Conservation (phyloP, 768 basidiomycete genomes). For the Leccinum truebloodii region DNA sequence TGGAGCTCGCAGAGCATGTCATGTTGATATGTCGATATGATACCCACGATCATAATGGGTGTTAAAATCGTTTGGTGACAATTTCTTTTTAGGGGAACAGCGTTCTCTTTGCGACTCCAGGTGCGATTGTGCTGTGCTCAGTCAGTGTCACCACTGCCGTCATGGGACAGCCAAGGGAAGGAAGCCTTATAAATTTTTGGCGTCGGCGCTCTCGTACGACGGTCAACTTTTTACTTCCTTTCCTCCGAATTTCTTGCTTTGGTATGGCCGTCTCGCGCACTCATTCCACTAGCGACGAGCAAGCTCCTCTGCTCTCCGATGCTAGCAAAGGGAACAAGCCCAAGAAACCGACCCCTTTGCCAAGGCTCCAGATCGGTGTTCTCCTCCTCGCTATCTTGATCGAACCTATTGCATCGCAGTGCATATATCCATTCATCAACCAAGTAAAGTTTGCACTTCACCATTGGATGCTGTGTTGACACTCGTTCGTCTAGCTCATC, state of each 20-base stretch:
- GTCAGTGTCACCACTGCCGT: too few species aligned
- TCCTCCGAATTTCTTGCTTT: conserved; percentile 1
- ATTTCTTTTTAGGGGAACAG: too few species aligned
- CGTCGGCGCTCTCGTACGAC: neutral
- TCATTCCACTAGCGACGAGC: conserved; percentile 19
- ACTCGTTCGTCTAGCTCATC: conserved; percentile 36
- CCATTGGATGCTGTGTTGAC: neutral
- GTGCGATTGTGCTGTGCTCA: too few species aligned
- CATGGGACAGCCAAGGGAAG: too few species aligned
- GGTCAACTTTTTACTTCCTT: neutral
- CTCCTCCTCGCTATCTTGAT: conserved; percentile 44
- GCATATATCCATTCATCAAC: conserved; percentile 55
- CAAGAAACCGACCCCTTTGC: conserved; percentile 43
- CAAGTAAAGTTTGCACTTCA: conserved; percentile 31
- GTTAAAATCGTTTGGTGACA: too few species aligned
- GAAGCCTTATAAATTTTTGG: conserved; percentile 21
- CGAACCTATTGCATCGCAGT: conserved; percentile 48
- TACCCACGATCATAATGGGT: too few species aligned
- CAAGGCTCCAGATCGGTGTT: conserved; percentile 45
- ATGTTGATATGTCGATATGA: too few species aligned
- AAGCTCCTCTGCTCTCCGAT: conserved; percentile 24
- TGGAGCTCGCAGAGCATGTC: too few species aligned
- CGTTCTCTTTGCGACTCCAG: too few species aligned
- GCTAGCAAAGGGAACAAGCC: conserved; percentile 7
- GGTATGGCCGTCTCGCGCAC: conserved; percentile 18